phyloP scores from a whole-genome alignment of 1,139 yeast genomes.

The Sugiyamaella neomexicana region DNA sequence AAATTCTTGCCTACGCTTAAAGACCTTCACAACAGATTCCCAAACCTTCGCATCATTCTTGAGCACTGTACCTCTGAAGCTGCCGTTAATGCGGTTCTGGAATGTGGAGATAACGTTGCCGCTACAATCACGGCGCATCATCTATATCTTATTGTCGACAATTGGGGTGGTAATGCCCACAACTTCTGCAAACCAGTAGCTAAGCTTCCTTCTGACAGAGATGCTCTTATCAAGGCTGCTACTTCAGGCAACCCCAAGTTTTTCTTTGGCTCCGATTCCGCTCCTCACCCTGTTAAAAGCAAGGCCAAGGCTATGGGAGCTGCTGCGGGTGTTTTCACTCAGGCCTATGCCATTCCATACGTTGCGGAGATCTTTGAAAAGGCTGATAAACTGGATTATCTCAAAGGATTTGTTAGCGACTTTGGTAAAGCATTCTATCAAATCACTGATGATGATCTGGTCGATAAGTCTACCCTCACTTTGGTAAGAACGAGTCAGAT shows the following conservation, averaged over 20 bases:
- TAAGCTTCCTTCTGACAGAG: conserved; percentile 79
- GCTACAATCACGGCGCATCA: conserved; percentile 98
- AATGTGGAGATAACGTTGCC: conserved; percentile 73
- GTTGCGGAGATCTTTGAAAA: conserved; percentile 83
- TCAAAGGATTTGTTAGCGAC: conserved; percentile 72
- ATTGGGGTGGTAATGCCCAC: conserved; percentile 95
- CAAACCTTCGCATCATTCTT: conserved; percentile 77
- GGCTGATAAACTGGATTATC: conserved; percentile 58
- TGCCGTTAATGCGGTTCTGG: conserved; percentile 74
- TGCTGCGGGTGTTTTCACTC: conserved; percentile 97
- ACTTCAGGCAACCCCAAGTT: conserved; percentile 89
- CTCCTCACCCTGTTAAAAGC: conserved; percentile 85
- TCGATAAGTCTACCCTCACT: conserved; percentile 33
- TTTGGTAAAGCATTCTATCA: conserved; percentile 73
- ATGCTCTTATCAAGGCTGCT: conserved; percentile 82
- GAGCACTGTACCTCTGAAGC: conserved; percentile 95
- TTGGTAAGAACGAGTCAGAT: conserved; percentile 50
- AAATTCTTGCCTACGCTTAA: conserved; percentile 86
- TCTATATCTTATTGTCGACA: conserved; percentile 79
- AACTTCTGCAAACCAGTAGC: conserved; percentile 98
- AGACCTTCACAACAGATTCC: conserved; percentile 79
- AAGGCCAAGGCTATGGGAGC: conserved; percentile 80
- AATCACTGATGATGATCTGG: conserved; percentile 44
- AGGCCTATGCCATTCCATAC: conserved; percentile 76
- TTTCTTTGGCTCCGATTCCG: conserved; percentile 96